These are phyloP conservation scores for Bruguiera parviflora DNA, from an alignment of 345 rosid genomes.

Conservation along the genomic window DNA sequence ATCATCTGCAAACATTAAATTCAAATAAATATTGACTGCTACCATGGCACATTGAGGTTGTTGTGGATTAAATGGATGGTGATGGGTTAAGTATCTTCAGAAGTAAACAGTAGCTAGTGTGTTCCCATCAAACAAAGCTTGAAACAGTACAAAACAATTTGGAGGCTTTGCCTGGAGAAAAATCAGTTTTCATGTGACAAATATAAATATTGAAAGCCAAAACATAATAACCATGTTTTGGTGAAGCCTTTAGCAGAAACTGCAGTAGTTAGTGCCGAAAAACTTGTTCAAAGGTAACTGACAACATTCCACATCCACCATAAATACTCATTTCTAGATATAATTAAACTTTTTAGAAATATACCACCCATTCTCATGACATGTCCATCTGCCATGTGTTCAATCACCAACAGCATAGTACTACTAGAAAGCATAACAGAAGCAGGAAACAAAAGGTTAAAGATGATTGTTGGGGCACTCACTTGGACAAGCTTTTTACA, in stretches of 20 bases:
- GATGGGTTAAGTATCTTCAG: not conserved
- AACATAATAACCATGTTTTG: no score
- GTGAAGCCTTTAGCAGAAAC: no score
- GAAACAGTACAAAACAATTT: not conserved
- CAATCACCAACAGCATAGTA: not conserved
- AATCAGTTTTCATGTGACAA: not conserved
- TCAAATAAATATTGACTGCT: not conserved
- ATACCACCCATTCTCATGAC: conserved; percentile 1
- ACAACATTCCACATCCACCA: not conserved
- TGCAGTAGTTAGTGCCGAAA: no score
- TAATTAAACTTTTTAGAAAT: not conserved
- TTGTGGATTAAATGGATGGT: not conserved
- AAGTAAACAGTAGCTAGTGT: not conserved
- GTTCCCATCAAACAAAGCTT: not conserved
- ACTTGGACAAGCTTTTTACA: conserved; percentile 96
- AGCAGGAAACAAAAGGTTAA: not conserved
- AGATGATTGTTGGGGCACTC: conserved; percentile 16
- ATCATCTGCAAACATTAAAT: conserved; percentile 60
- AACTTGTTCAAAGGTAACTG: not conserved
- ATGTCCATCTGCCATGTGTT: not conserved
- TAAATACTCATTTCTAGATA: not conserved
- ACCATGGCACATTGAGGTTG: no score
- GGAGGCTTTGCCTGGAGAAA: not conserved
- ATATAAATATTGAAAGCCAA: no score
- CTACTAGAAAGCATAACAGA: not conserved